phyloP scores from a whole-genome alignment of 2,329 filamentous ascomycete species.

The Tolypocladium paradoxum region DNA sequence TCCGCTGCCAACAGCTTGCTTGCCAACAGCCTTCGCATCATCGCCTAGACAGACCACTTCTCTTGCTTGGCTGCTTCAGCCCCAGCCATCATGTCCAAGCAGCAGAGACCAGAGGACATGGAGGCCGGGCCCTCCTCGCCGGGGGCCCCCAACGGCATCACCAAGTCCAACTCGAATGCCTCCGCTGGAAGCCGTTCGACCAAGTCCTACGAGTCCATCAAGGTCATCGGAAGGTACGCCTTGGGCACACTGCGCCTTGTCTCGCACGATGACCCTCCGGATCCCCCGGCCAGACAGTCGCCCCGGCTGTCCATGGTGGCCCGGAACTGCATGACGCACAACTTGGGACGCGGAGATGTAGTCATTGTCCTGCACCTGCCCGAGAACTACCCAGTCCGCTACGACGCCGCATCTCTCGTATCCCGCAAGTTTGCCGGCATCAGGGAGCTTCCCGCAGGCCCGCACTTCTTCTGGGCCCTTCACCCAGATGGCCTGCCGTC shows the following conservation, averaged over 20 bases:
- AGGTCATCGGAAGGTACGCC: conserved; percentile 27
- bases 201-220: conserved; percentile 26
- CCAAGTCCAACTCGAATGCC: conserved; percentile 23
- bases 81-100: too few relatives aligned
- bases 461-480: conserved; percentile 51
- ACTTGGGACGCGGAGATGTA: conserved; percentile 33
- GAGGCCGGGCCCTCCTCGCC: conserved; percentile 7
- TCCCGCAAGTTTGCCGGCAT: conserved; percentile 40
- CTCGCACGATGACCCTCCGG: conserved; percentile 16
- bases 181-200: conserved; percentile 16
- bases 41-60: too few relatives aligned
- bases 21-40: too few relatives aligned
- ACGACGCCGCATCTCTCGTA: conserved; percentile 39
- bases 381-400: conserved; percentile 39
- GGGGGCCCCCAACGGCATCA: conserved; percentile 14
- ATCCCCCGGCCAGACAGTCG: conserved; percentile 7
- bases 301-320: conserved; percentile 1
- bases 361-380: conserved; percentile 43
- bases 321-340: conserved; percentile 12
- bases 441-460: conserved; percentile 40
- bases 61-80: too few relatives aligned
- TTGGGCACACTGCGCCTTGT: conserved; percentile 32
- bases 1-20: too few relatives aligned
- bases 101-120: too few relatives aligned
- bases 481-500: conserved; percentile 34